Percentiles rank a stretch among this genome's conserved stretches.
These are phyloP conservation scores for Ceratobasidium sp. DNA, from an alignment of 1,284 basidiomycete species.

Conservation along the genomic window DNA sequence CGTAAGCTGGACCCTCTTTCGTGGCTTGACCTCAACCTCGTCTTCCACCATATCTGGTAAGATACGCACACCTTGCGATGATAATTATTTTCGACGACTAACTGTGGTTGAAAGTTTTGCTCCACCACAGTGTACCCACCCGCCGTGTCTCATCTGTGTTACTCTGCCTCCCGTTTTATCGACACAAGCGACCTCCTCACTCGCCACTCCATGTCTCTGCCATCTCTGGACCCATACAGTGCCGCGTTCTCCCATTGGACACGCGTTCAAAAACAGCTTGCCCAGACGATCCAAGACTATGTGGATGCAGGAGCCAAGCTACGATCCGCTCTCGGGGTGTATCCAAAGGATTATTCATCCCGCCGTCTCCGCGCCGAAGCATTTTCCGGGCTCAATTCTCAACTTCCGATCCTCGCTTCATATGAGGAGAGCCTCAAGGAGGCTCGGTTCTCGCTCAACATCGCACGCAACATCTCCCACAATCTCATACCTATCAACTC, in stretches of 20 bases:
- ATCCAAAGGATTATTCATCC: neutral
- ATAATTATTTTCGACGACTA: too few relatives aligned
- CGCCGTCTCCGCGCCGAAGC: neutral
- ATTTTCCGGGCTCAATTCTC: neutral
- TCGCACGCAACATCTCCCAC: neutral
- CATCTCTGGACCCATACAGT: neutral
- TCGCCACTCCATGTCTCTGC: neutral
- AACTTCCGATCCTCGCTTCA: neutral
- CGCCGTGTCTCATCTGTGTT: too few relatives aligned
- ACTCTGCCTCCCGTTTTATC: too few relatives aligned
- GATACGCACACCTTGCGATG: too few relatives aligned
- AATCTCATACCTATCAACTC: neutral
- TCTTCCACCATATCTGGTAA: too few relatives aligned
- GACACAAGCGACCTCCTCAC: too few relatives aligned
- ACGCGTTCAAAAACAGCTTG: neutral
- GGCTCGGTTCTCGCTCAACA: neutral
- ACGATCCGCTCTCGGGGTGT: neutral
- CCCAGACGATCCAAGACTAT: conserved; percentile 4
- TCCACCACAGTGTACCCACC: too few relatives aligned
- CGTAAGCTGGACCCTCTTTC: too few relatives aligned
- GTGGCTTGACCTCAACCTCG: too few relatives aligned
- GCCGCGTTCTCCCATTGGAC: neutral
- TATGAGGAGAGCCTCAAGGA: neutral
- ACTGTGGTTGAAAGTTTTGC: too few relatives aligned
- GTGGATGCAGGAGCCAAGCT: neutral